Conservation (phyloP, 768 basidiomycete genomes). For the Naganishia friedmannii region DNA sequence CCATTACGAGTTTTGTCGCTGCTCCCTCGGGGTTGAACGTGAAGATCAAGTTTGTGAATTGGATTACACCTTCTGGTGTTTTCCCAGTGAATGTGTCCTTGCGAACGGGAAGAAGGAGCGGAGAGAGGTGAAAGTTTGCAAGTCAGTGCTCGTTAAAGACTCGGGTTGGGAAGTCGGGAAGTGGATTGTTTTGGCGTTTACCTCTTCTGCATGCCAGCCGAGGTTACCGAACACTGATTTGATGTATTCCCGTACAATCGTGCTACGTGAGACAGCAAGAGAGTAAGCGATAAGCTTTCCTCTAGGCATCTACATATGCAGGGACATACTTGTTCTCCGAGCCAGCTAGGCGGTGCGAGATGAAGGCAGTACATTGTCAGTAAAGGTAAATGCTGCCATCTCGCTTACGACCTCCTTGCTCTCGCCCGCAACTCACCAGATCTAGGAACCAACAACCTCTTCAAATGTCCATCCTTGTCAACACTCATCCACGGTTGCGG, state of each 20-base stretch:
- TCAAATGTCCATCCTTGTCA: constrained; percentile 61
- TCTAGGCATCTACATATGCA: not conserved
- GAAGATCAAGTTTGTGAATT: constrained; percentile 86
- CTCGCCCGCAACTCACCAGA: constrained; percentile 62
- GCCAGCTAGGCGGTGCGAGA: constrained; percentile 45
- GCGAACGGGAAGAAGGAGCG: not conserved
- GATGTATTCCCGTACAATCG: constrained; percentile 77
- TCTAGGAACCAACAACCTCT: constrained; percentile 80
- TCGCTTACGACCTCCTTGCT: too few species aligned
- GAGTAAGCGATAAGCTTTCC: constrained; percentile 42
- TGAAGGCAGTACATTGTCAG: too few species aligned
- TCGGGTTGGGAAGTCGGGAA: too few species aligned
- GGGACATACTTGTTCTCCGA: constrained; percentile 49
- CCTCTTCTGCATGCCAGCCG: constrained; percentile 80
- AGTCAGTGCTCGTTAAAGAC: not conserved
- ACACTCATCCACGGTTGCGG: constrained; percentile 39
- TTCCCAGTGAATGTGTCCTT: constrained; percentile 70
- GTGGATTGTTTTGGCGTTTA: constrained; percentile 1
- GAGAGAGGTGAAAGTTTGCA: not conserved
- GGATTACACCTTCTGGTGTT: constrained; percentile 76
- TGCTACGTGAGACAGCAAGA: constrained; percentile 69
- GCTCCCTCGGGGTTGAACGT: constrained; percentile 83
- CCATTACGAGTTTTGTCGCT: constrained; percentile 71
- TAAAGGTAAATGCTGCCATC: too few species aligned
- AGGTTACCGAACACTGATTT: constrained; percentile 66